These are phyloP conservation scores for Geotrichum fermentans DNA, from an alignment of 1,139 yeast species.

Conservation along the genomic window DNA sequence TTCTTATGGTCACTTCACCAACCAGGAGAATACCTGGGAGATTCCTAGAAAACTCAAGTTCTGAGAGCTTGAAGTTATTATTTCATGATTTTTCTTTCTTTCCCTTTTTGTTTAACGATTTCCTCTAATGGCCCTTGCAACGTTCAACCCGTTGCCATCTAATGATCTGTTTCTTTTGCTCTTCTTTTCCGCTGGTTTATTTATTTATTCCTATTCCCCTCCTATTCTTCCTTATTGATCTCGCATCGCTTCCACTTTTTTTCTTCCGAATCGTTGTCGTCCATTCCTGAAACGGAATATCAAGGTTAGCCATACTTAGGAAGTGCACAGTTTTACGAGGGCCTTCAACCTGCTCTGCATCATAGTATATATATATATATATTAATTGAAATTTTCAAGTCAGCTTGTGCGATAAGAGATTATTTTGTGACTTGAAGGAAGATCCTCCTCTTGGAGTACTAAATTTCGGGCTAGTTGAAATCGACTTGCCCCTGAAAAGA, in stretches of 20 bases:
- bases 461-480: too few species aligned
- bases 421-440: too few species aligned
- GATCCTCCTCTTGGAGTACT: too few species aligned
- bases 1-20: conserved; percentile 98
- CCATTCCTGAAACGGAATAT: not conserved
- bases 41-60: conserved; percentile 84
- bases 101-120: conserved; percentile 12
- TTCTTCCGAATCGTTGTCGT: not conserved
- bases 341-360: not conserved
- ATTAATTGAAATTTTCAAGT: conserved; percentile 17
- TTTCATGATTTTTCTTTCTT: not conserved
- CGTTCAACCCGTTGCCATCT: conserved; percentile 19
- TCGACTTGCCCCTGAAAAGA: conserved; percentile 16
- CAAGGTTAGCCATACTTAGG: not conserved
- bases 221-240: not conserved
- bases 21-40: conserved; percentile 98
- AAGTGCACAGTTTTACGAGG: not conserved
- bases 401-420: too few species aligned
- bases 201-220: conserved; percentile 10
- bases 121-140: conserved; percentile 4
- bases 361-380: conserved; percentile 11
- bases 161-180: conserved; percentile 13
- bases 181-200: conserved; percentile 3
- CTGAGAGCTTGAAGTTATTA: conserved; percentile 39
- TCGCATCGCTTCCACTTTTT: not conserved